Evolutionary conservation across 345 rosid genomes (phyloP), one percentile per base, ranked within the genome.

Genomic region (Pseudoturritis turrita): DNA sequence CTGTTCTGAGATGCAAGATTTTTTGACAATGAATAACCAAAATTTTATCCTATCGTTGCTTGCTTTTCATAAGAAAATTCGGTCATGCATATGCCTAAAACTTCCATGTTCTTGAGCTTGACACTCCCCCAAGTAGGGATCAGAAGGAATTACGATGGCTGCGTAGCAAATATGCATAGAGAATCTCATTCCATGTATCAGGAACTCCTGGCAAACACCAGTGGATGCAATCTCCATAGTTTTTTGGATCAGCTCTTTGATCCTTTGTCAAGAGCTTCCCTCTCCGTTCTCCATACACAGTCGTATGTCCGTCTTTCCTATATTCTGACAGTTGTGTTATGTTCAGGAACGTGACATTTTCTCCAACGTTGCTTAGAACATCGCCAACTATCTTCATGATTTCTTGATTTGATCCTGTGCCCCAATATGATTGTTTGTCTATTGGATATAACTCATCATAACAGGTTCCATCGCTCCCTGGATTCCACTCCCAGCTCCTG

Each of bases 151-250:
- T 84, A 40, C 23, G 81, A 70, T 89, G 81, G 47, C 65, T 78
- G 6, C 79, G 82, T 44, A 89, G 73, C 81, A 90, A 82, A 79
- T 87, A 80, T 7, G 98, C 88, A 15, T 81, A 94, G 75, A 90
- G 73, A 69, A 93, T 93, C 77, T 90, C 82, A 75, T 93, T 90
- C 97, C 97, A 88, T 9, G 95, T 82, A 79, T 94, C 97, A 59
- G 95, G 95, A 62, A 90, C 87, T 68, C 97, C 96, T 10, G 97
- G 96, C 79, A 94, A 85, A 76, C 97, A 89, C 98, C 98, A 94
- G 28, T 90, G 98, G 50, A 91, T 89, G 82, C 97, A 89, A 66
- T 94, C 96, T 1, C 92, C 92, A 74, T 87, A 85, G 12, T 37
- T 71, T 69, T 81, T 85, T 0, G 96, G 91, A 62, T 94, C 79